phyloP scores from a whole-genome alignment of 1,139 yeast genomes.

The Casaregolazyma suthepensis region DNA sequence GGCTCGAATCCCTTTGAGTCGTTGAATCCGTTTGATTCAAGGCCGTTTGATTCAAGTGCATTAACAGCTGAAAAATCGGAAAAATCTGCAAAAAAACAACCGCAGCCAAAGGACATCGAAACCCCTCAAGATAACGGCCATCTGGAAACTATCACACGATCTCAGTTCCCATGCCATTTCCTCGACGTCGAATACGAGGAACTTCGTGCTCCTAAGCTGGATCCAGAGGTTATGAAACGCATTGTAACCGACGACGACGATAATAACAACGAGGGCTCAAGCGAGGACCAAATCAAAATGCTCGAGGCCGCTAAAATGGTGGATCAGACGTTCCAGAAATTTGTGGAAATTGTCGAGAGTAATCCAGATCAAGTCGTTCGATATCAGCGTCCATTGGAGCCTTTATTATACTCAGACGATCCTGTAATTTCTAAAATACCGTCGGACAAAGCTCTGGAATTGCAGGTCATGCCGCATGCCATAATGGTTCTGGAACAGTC shows the following conservation, averaged over 20 bases:
- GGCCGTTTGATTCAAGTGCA: conserved; percentile 3
- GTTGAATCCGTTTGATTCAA: conserved; percentile 21
- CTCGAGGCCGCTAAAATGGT: conserved; percentile 18
- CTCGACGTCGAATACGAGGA: conserved; percentile 62
- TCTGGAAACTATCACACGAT: conserved; percentile 7
- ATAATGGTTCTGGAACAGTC: conserved; percentile 70
- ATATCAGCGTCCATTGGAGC: conserved; percentile 58
- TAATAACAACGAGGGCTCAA: conserved; percentile 26
- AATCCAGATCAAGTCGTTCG: conserved; percentile 85
- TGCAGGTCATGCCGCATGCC: conserved; percentile 91
- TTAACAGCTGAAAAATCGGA: conserved; percentile 2
- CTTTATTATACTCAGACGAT: conserved; percentile 63
- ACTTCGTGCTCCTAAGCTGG: conserved; percentile 33
- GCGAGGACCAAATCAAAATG: conserved; percentile 12
- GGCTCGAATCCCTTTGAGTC: conserved; percentile 9
- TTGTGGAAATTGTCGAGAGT: conserved; percentile 64
- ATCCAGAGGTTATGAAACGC: conserved; percentile 26
- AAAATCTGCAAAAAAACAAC: neutral
- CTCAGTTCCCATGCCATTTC: conserved; percentile 49
- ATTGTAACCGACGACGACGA: conserved; percentile 30
- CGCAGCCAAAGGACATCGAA: neutral
- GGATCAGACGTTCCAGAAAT: conserved; percentile 73
- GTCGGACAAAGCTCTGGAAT: conserved; percentile 56
- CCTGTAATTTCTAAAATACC: conserved; percentile 55
- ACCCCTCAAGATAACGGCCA: neutral